Evolutionary conservation across 192 early-diverging fungal species (phyloP).

Genomic region (Backusella tuberculispora): DNA sequence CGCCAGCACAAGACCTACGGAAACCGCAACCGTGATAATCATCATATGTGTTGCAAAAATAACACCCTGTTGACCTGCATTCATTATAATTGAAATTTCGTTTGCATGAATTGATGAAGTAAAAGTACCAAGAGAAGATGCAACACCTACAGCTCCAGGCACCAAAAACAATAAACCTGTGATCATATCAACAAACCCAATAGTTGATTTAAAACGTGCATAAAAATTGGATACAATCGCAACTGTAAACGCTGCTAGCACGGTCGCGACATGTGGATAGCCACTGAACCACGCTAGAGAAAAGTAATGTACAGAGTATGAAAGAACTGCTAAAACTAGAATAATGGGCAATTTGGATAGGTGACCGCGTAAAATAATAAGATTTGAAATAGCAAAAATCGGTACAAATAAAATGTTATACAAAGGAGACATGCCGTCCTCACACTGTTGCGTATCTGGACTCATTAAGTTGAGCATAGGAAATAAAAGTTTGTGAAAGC

Average conservation of each 20-base stretch:
- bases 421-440: constrained; percentile 15
- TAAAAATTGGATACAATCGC: constrained; percentile 21
- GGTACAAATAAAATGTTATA: constrained; percentile 26
- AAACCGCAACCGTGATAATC: constrained; percentile 27
- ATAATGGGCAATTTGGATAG: constrained; percentile 14
- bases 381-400: constrained; percentile 19
- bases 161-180: constrained; percentile 31
- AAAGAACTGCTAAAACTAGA: constrained; percentile 3
- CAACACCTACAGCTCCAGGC: constrained; percentile 26
- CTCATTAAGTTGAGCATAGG: constrained; percentile 18
- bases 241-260: constrained; percentile 22
- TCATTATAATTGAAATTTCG: constrained; percentile 20
- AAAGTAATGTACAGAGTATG: constrained; percentile 22
- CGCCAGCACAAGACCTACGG: constrained; percentile 22
- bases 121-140: constrained; percentile 24
- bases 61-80: constrained; percentile 29
- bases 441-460: constrained; percentile 6
- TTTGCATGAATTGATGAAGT: constrained; percentile 2
- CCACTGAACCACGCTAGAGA: constrained; percentile 1
- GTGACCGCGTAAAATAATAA: constrained; percentile 10
- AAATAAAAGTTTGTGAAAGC: constrained; percentile 22
- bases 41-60: constrained; percentile 29
- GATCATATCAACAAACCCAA: constrained; percentile 33
- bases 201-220: constrained; percentile 22
- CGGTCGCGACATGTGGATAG: constrained; percentile 28